Base-by-base conservation (phyloP, 371 early-diverging fungal genomes). In the Mortierella polycephala region DNA sequence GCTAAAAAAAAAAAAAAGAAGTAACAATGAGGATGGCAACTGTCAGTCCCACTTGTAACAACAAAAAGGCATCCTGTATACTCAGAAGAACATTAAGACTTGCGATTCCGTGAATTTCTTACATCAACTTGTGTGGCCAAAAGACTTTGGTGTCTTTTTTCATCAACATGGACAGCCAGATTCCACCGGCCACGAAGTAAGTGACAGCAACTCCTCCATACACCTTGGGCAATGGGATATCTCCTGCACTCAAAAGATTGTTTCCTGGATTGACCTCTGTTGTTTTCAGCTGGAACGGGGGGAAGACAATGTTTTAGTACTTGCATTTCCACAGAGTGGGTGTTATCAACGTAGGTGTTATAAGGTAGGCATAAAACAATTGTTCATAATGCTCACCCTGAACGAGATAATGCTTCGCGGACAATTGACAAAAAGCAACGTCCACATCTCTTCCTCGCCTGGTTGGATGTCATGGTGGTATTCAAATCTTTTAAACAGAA, bases 111-210 rank as follows among this genome's bases (percentile, higher is more conserved):
- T 14, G 1, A 8, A 47, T 2, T 62, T 2, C 84, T 62, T 84
- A 85, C 86, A 88, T 84, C 50, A 88, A 67, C 70, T 84, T 83
- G 76, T 88, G 87, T 5, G 87, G 86, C 67, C 86, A 83, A 61
- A 85, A 85, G 8, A 88, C 84, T 11, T 68, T 82, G 9, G 83
- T 82, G 37, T 85, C 83, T 62, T 75, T 81, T 51, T 77, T 75
- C 45, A 81, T 20, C 11, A 86, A 53, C 47, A 85, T 60, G 21
- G 53, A 61, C 1, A 62, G 46, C 88, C 88, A 85, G 41, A 83
- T 66, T 5, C 21, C 69, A 16, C 83, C 72, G 12, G 81, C 82
- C 0, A 69, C 46, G 45, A 82, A 55, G 55, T 85, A 86, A 1
- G 84, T 81, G 14, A 82, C 20, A 1, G 84, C 83, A 0, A 83